Evolutionary conservation across 1,139 yeast genomes (phyloP).

Genomic region (Yarrowia galli): DNA sequence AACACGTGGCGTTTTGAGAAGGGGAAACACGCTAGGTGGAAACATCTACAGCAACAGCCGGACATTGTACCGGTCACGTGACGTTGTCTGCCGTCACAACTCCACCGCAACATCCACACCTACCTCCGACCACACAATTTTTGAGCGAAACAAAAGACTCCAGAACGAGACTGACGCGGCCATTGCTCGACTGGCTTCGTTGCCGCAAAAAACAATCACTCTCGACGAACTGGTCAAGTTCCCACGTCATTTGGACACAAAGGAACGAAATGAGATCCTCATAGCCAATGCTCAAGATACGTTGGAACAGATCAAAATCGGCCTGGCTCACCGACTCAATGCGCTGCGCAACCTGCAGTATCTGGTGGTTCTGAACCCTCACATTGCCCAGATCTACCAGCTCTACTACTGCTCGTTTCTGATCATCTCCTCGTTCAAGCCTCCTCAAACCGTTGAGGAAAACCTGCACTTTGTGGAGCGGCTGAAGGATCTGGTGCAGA

Average conservation of each 20-base stretch:
- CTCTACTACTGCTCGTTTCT: constrained; percentile 76
- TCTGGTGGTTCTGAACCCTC: constrained; percentile 85
- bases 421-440: constrained; percentile 57
- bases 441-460: constrained; percentile 60
- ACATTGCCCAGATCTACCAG: constrained; percentile 80
- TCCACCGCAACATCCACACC: not conserved
- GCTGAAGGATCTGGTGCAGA: constrained; percentile 66
- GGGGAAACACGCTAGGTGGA: too few species aligned
- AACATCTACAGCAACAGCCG: too few species aligned
- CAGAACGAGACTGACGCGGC: constrained; percentile 33
- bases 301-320: constrained; percentile 55
- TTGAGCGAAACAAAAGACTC: constrained; percentile 10
- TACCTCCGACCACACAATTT: not conserved
- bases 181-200: constrained; percentile 14
- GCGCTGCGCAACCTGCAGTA: constrained; percentile 80
- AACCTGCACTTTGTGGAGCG: constrained; percentile 60
- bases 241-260: constrained; percentile 45
- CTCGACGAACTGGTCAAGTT: constrained; percentile 46
- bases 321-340: constrained; percentile 65
- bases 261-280: constrained; percentile 42
- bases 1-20: not conserved
- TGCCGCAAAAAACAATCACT: constrained; percentile 41
- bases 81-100: too few species aligned
- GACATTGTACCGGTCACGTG: too few species aligned
- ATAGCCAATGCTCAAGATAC: constrained; percentile 54